Percentiles rank a stretch among this genome's conserved stretches.
Evolutionary conservation across 768 basidiomycete genomes (phyloP).

Genomic region (Tulasnella sp.): DNA sequence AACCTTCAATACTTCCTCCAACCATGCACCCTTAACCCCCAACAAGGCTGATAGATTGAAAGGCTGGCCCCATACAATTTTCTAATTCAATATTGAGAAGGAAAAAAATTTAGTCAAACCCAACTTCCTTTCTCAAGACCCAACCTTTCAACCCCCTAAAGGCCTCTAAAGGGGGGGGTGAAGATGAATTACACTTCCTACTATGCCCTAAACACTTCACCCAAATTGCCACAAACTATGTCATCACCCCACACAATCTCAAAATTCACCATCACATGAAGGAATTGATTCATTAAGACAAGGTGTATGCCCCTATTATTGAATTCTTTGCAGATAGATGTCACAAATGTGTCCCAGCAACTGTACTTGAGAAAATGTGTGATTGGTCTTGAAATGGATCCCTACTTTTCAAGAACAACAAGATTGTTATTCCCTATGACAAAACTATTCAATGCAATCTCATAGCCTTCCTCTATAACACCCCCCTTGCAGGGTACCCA

Average conservation of each 20-base stretch:
- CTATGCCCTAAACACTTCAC: background rate
- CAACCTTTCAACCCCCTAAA: no score
- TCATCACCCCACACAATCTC: no score
- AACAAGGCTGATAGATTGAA: background rate
- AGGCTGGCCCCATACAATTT: background rate
- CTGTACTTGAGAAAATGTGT: background rate
- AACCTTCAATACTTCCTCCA: background rate
- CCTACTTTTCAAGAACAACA: background rate
- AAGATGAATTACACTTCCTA: background rate
- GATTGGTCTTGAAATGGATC: background rate
- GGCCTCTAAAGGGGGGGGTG: no score
- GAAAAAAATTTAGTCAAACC: background rate
- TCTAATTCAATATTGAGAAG: no score
- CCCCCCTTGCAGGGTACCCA: background rate
- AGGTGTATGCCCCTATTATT: background rate
- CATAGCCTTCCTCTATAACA: background rate
- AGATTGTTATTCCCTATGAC: conserved; percentile 5
- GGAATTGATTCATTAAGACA: background rate
- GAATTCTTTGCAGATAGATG: background rate
- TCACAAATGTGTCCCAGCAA: background rate
- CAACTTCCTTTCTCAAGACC: no score
- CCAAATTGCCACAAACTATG: no score
- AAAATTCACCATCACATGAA: background rate
- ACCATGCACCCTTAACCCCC: background rate
- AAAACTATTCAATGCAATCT: background rate